Evolutionary conservation across 78 protist genomes (phyloP).

Genomic region (Bodo saltans): DNA sequence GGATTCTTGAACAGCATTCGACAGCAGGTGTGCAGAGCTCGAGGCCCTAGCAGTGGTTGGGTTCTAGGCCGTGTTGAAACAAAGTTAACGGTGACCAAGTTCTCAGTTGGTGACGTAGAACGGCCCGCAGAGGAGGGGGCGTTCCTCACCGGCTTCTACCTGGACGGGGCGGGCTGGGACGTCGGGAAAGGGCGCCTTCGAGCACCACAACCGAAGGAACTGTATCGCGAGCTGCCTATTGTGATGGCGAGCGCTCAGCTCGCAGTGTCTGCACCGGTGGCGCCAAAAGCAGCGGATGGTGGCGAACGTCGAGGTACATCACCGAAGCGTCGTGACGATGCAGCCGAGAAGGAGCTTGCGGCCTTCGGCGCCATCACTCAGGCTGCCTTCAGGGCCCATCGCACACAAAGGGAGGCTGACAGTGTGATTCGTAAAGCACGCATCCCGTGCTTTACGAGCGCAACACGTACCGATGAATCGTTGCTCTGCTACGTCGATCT

Average conservation of each 20-base stretch:
- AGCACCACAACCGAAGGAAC: constrained; percentile 64
- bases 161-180: constrained; percentile 86
- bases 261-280: too few relatives aligned
- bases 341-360: neutral
- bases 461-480: neutral
- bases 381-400: neutral
- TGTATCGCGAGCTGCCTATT: constrained; percentile 56
- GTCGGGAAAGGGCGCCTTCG: constrained; percentile 22
- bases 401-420: neutral
- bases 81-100: constrained; percentile 42
- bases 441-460: neutral
- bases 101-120: neutral
- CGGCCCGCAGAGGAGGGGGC: constrained; percentile 51
- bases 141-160: constrained; percentile 72
- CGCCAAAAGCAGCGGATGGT: too few relatives aligned
- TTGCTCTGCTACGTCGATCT: neutral
- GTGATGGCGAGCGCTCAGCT: too few relatives aligned
- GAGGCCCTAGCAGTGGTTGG: constrained; percentile 54
- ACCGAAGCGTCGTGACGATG: neutral
- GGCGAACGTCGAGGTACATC: too few relatives aligned
- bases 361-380: neutral
- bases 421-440: too few relatives aligned
- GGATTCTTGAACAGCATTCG: constrained; percentile 77
- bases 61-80: constrained; percentile 69
- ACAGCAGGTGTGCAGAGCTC: constrained; percentile 77